These are phyloP conservation scores for Metschnikowia corniflorae DNA, from an alignment of 805 yeast genomes.

Conservation along the genomic window DNA sequence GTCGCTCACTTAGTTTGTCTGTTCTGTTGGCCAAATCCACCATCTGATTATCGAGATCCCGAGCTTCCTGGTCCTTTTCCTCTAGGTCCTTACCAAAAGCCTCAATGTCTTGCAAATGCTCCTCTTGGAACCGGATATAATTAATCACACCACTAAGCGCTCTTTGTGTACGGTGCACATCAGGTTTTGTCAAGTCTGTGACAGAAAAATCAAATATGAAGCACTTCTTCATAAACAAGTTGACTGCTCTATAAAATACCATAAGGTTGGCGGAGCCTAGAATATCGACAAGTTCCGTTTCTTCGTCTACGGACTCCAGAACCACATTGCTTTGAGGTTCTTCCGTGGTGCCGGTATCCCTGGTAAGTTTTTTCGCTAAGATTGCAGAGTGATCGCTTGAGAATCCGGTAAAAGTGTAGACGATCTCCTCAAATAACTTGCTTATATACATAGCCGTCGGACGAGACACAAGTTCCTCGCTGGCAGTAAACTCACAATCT, in stretches of 20 bases:
- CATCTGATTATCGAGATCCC: slow-evolving; percentile 28
- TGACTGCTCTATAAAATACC: slow-evolving; percentile 56
- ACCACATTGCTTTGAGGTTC: not conserved
- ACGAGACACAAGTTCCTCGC: slow-evolving; percentile 53
- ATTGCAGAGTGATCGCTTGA: slow-evolving; percentile 25
- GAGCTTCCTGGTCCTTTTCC: slow-evolving; percentile 37
- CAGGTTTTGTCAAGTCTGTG: slow-evolving; percentile 75
- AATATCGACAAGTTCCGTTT: slow-evolving; percentile 4
- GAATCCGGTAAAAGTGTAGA: slow-evolving; percentile 58
- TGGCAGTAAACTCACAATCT: slow-evolving; percentile 57
- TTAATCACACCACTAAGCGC: slow-evolving; percentile 80
- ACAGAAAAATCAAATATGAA: slow-evolving; percentile 77
- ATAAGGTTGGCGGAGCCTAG: slow-evolving; percentile 37
- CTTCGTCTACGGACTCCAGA: slow-evolving; percentile 2
- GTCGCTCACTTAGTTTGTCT: slow-evolving; percentile 14
- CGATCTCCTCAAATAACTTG: slow-evolving; percentile 54
- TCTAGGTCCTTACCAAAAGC: slow-evolving; percentile 56
- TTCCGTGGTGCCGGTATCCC: slow-evolving; percentile 3
- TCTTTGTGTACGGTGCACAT: slow-evolving; percentile 58
- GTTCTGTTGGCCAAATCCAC: slow-evolving; percentile 11
- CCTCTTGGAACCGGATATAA: slow-evolving; percentile 80
- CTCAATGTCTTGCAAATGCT: slow-evolving; percentile 66
- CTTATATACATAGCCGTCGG: slow-evolving; percentile 58
- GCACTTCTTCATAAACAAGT: slow-evolving; percentile 61
- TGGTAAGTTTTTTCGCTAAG: slow-evolving; percentile 21